Evolutionary conservation across 2,329 filamentous ascomycete species (phyloP), one percentile per base, ranked within the genome.

Genomic region (Teratosphaeria gauchensis): DNA sequence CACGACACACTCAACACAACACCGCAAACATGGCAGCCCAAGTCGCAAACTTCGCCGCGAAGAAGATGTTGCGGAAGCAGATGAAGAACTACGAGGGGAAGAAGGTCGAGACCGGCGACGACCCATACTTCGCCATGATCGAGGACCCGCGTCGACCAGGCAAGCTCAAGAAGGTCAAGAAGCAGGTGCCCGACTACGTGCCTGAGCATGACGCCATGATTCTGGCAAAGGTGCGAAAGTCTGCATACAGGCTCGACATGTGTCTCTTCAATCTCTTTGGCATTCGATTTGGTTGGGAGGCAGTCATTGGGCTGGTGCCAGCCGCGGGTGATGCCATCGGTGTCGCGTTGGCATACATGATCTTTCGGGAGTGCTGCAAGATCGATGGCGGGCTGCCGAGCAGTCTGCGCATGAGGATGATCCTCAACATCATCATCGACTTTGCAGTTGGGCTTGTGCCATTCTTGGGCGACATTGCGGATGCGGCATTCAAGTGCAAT

Each of bases 41-140:
- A 55, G 70, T 79, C 35, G 77, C 73, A 59, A 80, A 80, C 63
- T 78, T 76, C 66, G 78, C 77, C 8, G 77, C 77, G 51, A 77
- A 77, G 69, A 78, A 79, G 72, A 69, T 80, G 63, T 69, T 80
- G 60, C 66, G 69, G 53, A 75, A 73, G 61, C 74, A 80, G 65
- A 75, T 79, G 75, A 71, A 74, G 59, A 75, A 79, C 63, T 79
- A 79, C 68, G 70, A 73, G 63, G 60, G 61, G 64, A 79, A 79
- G 68, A 70, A 74, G 7, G 71, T 73, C 56, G 64, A 66, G 31
- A 69, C 66, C 12, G 74, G 71, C 1, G 72, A 77, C 59, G 92
- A 97, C 71, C 91, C 92, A 5, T 96, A 91, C 76, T 95, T 92
- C 68, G 90, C 95, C 72, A 80, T 85, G 65, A 85, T 96, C 38